phyloP scores from a whole-genome alignment of 2,329 filamentous ascomycete genomes.

The Parafenestella ontariensis region DNA sequence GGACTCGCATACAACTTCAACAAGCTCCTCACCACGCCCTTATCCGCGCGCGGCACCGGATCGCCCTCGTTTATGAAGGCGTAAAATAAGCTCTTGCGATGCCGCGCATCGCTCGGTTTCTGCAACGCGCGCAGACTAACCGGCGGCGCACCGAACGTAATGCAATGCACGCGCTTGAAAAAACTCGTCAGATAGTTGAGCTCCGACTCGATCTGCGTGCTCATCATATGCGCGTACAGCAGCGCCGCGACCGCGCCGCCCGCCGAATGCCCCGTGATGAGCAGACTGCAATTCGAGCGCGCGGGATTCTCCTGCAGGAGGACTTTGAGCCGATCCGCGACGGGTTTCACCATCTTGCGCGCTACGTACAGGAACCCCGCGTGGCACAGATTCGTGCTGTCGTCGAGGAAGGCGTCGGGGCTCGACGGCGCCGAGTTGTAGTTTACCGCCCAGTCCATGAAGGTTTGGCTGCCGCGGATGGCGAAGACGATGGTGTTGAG shows the following conservation, averaged over 20 bases:
- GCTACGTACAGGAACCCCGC: slow-evolving; percentile 80
- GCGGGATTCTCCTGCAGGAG: slow-evolving; percentile 75
- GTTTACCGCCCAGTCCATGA: slow-evolving; percentile 89
- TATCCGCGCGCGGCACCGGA: slow-evolving; percentile 78
- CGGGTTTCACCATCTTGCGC: slow-evolving; percentile 74
- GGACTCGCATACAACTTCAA: slow-evolving; percentile 73
- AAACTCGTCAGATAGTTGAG: slow-evolving; percentile 71
- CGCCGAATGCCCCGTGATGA: slow-evolving; percentile 87
- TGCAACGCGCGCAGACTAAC: slow-evolving; percentile 73
- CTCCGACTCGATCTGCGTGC: slow-evolving; percentile 68
- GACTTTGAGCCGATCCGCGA: slow-evolving; percentile 72
- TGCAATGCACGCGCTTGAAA: slow-evolving; percentile 82
- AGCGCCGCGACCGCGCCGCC: slow-evolving; percentile 83
- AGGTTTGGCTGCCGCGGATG: slow-evolving; percentile 79
- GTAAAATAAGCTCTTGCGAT: slow-evolving; percentile 75
- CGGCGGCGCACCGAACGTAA: slow-evolving; percentile 85
- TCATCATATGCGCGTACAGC: slow-evolving; percentile 82
- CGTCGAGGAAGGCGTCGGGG: slow-evolving; percentile 76
- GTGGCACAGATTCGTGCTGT: slow-evolving; percentile 78
- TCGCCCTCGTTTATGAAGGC: slow-evolving; percentile 88
- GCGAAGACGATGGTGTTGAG: slow-evolving; percentile 83
- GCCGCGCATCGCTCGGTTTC: slow-evolving; percentile 57
- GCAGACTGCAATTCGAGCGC: slow-evolving; percentile 69
- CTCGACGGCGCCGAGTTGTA: slow-evolving; percentile 71
- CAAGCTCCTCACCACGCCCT: slow-evolving; percentile 74